Conservation (phyloP, 805 yeast genomes). For the Candida lessepsii region DNA sequence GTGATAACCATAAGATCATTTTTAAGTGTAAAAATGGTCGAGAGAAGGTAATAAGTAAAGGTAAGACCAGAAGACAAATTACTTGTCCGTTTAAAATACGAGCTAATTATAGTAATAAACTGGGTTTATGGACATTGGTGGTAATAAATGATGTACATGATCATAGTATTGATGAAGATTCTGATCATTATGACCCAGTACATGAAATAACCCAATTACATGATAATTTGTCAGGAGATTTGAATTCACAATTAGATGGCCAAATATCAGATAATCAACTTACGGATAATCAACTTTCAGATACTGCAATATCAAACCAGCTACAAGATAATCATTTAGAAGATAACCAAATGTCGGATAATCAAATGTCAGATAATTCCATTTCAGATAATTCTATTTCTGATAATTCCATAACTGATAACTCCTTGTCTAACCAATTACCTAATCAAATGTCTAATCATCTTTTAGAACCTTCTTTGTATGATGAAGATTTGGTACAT, state of each 20-base stretch:
- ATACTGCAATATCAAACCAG: not conserved
- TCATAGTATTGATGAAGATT: conserved; percentile 30
- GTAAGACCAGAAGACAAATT: conserved; percentile 23
- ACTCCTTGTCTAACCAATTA: not conserved
- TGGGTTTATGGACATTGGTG: conserved; percentile 57
- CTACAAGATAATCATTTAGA: not conserved
- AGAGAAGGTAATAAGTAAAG: conserved; percentile 16
- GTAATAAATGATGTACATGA: conserved; percentile 61
- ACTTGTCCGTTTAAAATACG: conserved; percentile 65
- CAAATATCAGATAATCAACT: not conserved
- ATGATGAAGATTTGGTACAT: conserved; percentile 6
- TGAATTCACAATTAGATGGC: not conserved
- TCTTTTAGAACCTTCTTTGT: not conserved
- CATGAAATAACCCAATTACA: conserved; percentile 6
- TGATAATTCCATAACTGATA: too few relatives aligned
- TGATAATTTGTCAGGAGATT: not conserved
- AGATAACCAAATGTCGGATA: not conserved
- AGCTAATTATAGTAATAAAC: conserved; percentile 56
- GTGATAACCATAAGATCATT: conserved; percentile 59
- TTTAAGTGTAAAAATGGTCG: conserved; percentile 51
- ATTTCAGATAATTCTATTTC: too few relatives aligned
- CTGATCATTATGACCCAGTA: conserved; percentile 4
- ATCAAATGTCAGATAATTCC: not conserved
- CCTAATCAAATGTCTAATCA: not conserved
- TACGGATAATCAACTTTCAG: not conserved